These are phyloP conservation scores for Backusella psychrophila DNA, from an alignment of 192 early-diverging fungal species.

Conservation along the genomic window DNA sequence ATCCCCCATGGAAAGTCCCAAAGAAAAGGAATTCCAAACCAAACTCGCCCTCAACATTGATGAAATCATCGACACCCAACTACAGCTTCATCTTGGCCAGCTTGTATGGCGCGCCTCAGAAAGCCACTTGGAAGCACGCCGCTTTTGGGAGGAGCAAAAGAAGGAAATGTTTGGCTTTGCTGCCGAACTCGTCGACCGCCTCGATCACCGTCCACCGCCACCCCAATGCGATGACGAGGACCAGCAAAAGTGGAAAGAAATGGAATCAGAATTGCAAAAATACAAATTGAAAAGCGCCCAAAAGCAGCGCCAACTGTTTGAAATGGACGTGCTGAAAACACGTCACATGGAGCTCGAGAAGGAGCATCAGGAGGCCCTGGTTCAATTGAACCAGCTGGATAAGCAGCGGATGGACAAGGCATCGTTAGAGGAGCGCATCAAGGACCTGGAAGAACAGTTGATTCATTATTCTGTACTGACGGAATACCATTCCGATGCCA, in stretches of 20 bases:
- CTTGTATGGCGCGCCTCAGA: constrained; percentile 15
- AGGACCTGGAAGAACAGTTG: background rate
- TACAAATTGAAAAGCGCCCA: background rate
- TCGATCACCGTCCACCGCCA: background rate
- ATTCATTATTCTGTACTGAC: background rate
- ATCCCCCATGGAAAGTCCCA: background rate
- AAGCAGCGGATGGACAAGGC: background rate
- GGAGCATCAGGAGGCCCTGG: background rate
- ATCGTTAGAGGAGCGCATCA: background rate
- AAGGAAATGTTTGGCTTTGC: constrained; percentile 14
- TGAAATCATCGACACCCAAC: constrained; percentile 16
- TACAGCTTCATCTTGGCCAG: constrained; percentile 10
- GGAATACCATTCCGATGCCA: background rate
- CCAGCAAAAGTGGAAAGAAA: background rate
- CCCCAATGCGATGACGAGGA: background rate
- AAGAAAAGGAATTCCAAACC: constrained; percentile 1
- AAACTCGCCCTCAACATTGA: constrained; percentile 1
- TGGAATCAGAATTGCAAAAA: background rate
- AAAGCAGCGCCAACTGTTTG: background rate
- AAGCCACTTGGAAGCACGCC: constrained; percentile 13
- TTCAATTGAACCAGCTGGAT: background rate
- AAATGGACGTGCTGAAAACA: background rate
- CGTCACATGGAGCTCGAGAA: background rate
- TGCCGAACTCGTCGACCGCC: background rate
- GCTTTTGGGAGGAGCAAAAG: constrained; percentile 22